A percentile compares a stretch with the other conserved stretches of the same genome.
phyloP scores from a whole-genome alignment of 23 red algal species.

The Agarophyton chilense region DNA sequence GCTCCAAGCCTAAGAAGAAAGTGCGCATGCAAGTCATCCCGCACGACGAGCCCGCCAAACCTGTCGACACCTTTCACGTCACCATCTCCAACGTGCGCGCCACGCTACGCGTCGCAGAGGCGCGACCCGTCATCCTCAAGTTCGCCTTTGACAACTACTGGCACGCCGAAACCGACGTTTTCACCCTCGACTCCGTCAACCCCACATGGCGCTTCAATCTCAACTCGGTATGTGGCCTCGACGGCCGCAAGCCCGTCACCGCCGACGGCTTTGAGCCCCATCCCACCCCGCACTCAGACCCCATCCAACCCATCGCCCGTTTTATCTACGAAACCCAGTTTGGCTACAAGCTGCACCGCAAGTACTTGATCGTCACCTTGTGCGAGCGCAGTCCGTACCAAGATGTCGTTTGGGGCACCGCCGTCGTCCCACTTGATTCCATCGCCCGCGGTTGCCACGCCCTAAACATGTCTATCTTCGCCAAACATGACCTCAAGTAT shows the following conservation, averaged over 20 bases:
- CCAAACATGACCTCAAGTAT: slow-evolving; percentile 22
- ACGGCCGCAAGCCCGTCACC: slow-evolving; percentile 30
- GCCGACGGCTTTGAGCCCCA: not conserved
- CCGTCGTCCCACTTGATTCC: slow-evolving; percentile 48
- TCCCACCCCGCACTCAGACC: not conserved
- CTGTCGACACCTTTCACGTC: slow-evolving; percentile 61
- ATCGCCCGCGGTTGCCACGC: slow-evolving; percentile 41
- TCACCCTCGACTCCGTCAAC: not conserved
- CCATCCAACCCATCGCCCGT: not conserved
- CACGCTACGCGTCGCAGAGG: slow-evolving; percentile 25
- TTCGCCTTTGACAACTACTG: slow-evolving; percentile 64
- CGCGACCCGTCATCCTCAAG: slow-evolving; percentile 49
- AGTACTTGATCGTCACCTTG: slow-evolving; percentile 45
- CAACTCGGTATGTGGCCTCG: slow-evolving; percentile 23
- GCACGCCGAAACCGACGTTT: slow-evolving; percentile 66
- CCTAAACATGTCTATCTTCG: slow-evolving; percentile 43
- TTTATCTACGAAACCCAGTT: slow-evolving; percentile 63
- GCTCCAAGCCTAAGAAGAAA: slow-evolving; percentile 10
- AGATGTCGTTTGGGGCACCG: slow-evolving; percentile 39
- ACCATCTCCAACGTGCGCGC: slow-evolving; percentile 45
- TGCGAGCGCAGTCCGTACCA: slow-evolving; percentile 47
- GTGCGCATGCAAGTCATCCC: slow-evolving; percentile 44
- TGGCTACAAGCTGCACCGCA: slow-evolving; percentile 56
- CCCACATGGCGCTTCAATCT: slow-evolving; percentile 39
- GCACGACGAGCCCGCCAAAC: slow-evolving; percentile 31